Evolutionary conservation across 2,329 filamentous ascomycete genomes (phyloP).

Genomic region (Dothideomycetidae sp.): DNA sequence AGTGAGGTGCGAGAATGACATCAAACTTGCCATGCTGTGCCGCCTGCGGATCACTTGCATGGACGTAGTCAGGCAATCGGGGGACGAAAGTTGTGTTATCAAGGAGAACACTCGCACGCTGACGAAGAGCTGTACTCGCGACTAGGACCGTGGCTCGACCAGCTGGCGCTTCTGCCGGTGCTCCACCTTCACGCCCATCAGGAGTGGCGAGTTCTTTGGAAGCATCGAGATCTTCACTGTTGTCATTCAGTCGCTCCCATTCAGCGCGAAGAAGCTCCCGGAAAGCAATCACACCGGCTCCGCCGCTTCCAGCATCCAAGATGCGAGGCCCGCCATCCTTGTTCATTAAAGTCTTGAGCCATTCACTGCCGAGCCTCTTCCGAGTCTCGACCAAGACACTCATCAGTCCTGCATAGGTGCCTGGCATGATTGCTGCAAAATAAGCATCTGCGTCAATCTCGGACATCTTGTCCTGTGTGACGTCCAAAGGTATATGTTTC

Average conservation of each 20-base stretch:
- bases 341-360: conserved; percentile 50
- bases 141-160: conserved; percentile 72
- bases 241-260: conserved; percentile 52
- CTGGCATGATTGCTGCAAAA: conserved; percentile 54
- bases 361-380: conserved; percentile 54
- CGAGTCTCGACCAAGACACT: conserved; percentile 59
- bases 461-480: conserved; percentile 51
- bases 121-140: conserved; percentile 58
- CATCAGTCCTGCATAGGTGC: conserved; percentile 53
- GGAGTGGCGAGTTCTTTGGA: conserved; percentile 19
- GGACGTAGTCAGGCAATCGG: conserved; percentile 73
- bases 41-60: conserved; percentile 39
- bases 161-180: conserved; percentile 34
- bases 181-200: conserved; percentile 25
- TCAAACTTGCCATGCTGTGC: conserved; percentile 51
- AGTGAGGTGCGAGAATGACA: conserved; percentile 77
- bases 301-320: conserved; percentile 60
- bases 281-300: conserved; percentile 61
- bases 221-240: conserved; percentile 11
- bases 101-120: conserved; percentile 61
- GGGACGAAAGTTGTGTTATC: conserved; percentile 87
- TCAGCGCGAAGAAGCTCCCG: conserved; percentile 66
- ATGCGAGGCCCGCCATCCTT: conserved; percentile 49
- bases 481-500: conserved; percentile 49
- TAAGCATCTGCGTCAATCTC: conserved; percentile 64